These are phyloP conservation scores for Bacterosira constricta DNA, from an alignment of 108 stramenopile genomes.

Conservation along the genomic window DNA sequence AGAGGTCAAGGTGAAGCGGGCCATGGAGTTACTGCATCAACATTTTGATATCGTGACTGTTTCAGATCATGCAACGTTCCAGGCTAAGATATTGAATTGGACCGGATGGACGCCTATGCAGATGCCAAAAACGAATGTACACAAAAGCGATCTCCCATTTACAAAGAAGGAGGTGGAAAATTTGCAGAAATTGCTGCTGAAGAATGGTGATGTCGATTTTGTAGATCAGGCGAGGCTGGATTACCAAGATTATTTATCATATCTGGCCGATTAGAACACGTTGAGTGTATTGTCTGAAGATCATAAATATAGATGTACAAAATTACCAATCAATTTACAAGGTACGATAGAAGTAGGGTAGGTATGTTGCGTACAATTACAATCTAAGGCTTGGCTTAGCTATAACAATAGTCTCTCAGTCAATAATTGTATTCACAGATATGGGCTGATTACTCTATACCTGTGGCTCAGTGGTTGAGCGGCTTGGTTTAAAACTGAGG, in stretches of 20 bases:
- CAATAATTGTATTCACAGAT: too few species aligned
- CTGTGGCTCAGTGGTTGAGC: too few species aligned
- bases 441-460: too few species aligned
- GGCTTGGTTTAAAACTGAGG: too few species aligned
- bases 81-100: not conserved
- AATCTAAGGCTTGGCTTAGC: too few species aligned
- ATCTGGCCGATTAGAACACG: not conserved
- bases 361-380: too few species aligned
- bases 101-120: conserved; percentile 4
- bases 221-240: not conserved
- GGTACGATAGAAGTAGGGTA: too few species aligned
- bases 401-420: too few species aligned
- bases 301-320: too few species aligned
- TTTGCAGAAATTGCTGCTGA: conserved; percentile 1
- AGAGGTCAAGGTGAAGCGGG: conserved; percentile 16
- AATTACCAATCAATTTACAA: too few species aligned
- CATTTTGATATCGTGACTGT: conserved; percentile 36
- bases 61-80: conserved; percentile 4
- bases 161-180: conserved; percentile 1
- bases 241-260: not conserved
- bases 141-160: not conserved
- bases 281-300: too few species aligned
- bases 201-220: not conserved
- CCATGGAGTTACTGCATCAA: conserved; percentile 16
- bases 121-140: not conserved